Evolutionary conservation across 2,329 filamentous ascomycete genomes (phyloP), one percentile per base, ranked within the genome.

Genomic region (Hortaea werneckii): DNA sequence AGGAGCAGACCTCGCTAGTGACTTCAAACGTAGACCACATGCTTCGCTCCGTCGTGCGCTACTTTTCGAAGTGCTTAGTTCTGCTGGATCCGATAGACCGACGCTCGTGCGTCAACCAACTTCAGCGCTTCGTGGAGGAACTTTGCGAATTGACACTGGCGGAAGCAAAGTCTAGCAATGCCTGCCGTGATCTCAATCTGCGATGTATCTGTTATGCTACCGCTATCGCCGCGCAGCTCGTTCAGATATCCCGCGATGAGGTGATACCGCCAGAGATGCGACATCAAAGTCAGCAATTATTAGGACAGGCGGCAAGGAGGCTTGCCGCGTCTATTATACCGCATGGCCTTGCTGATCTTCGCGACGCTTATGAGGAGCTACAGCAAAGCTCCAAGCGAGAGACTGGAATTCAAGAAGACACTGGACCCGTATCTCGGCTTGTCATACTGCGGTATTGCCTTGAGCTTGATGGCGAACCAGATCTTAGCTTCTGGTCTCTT

Each of bases 81-180:
- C 80, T 80, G 51, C 63, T 70, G 29, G 77, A 80, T 54, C 64
- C 72, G 1, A 63, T 79, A 12, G 77, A 80, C 55, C 70, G 77
- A 12, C 59, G 54, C 26, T 58, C 63, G 4, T 79, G 73, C 51
- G 61, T 72, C 4, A 54, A 59, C 12, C 68, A 66, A 45, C 58
- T 74, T 40, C 60, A 60, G 11, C 60, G 62, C n/a, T 49, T 75
- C 10, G 59, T 67, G 30, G 63, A 70, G 38, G 57, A 62, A 4
- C 37, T 69, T 5, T 50, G 58, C 4, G 56, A 58, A 7, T 9
- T 45, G 8, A 40, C 37, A 2, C n/a, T n/a, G n/a, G n/a, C 46
- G 27, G 41, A 30, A 4, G 48, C 50, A 13, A 28, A 37, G 35
- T 26, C 28, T 32, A 12, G 27, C 27, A 37, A 13, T 6, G 7